phyloP scores from a whole-genome alignment of 1,284 basidiomycete species.

The Termitomyces sp. region DNA sequence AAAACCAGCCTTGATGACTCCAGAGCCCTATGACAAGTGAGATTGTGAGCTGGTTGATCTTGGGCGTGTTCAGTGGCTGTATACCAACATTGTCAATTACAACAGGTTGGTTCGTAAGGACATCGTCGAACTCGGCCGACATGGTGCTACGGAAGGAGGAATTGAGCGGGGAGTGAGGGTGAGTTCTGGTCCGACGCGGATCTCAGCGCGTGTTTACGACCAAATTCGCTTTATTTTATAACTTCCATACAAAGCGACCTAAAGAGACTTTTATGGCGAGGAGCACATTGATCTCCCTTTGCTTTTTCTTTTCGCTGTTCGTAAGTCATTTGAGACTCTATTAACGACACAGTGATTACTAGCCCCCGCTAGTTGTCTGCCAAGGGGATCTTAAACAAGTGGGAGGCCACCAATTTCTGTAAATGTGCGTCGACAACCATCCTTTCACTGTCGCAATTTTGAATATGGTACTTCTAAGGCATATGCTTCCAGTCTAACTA shows the following conservation, averaged over 20 bases:
- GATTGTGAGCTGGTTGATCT: conserved; percentile 16
- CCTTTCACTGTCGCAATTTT: conserved; percentile 3
- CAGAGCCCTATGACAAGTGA: conserved; percentile 69
- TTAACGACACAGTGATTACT: conserved; percentile 17
- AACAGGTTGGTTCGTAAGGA: conserved; percentile 88
- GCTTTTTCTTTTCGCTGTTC: conserved; percentile 22
- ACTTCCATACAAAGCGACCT: background rate
- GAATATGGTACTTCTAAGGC: conserved; percentile 43
- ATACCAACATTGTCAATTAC: conserved; percentile 91
- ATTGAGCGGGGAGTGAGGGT: background rate
- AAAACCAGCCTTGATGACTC: conserved; percentile 96
- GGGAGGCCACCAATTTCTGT: conserved; percentile 81
- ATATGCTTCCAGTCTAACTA: conserved; percentile 89
- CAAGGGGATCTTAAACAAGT: conserved; percentile 54
- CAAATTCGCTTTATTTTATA: conserved; percentile 1
- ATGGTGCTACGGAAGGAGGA: conserved; percentile 30
- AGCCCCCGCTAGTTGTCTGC: conserved; percentile 34
- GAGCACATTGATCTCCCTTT: conserved; percentile 12
- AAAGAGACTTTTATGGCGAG: conserved; percentile 6
- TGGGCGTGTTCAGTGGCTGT: conserved; percentile 10
- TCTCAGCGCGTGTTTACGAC: background rate
- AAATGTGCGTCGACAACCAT: conserved; percentile 54
- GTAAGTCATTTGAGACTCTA: conserved; percentile 17
- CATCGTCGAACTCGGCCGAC: conserved; percentile 84
- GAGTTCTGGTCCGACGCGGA: background rate